Evolutionary conservation across 129 eudicot species (phyloP).

Genomic region (Arctium lappa): DNA sequence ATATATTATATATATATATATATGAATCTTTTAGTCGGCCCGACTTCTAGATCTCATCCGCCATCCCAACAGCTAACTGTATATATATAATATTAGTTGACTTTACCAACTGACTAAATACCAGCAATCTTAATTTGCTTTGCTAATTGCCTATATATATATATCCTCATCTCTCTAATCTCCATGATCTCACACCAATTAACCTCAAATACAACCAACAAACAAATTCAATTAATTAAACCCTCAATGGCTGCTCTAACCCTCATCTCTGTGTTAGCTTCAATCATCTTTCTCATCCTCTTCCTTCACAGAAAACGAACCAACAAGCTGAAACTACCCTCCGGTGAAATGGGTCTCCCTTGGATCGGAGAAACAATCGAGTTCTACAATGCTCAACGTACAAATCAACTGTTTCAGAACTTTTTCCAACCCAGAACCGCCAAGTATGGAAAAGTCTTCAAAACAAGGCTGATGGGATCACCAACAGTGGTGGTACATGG

Average conservation of each 20-base stretch:
- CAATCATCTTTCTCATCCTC: constrained; percentile 21
- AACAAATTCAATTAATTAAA: not conserved
- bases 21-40: constrained; percentile 31
- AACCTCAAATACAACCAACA: constrained; percentile 2
- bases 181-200: not conserved
- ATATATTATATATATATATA: too few species aligned
- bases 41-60: constrained; percentile 35
- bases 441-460: constrained; percentile 57
- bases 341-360: constrained; percentile 72
- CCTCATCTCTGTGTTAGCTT: not conserved
- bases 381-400: constrained; percentile 60
- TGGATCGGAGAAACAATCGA: constrained; percentile 84
- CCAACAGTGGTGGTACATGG: constrained; percentile 78
- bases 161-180: not conserved
- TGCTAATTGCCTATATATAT: not conserved
- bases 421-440: constrained; percentile 55
- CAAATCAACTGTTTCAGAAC: constrained; percentile 50
- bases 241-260: constrained; percentile 12
- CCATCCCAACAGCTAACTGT: constrained; percentile 16
- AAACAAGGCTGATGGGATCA: constrained; percentile 76
- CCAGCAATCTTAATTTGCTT: constrained; percentile 2
- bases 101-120: constrained; percentile 25
- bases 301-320: constrained; percentile 11
- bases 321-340: constrained; percentile 41
- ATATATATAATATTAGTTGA: constrained; percentile 10